These are phyloP conservation scores for Cystobasidium onofrii DNA, from an alignment of 768 basidiomycete species.

Conservation along the genomic window DNA sequence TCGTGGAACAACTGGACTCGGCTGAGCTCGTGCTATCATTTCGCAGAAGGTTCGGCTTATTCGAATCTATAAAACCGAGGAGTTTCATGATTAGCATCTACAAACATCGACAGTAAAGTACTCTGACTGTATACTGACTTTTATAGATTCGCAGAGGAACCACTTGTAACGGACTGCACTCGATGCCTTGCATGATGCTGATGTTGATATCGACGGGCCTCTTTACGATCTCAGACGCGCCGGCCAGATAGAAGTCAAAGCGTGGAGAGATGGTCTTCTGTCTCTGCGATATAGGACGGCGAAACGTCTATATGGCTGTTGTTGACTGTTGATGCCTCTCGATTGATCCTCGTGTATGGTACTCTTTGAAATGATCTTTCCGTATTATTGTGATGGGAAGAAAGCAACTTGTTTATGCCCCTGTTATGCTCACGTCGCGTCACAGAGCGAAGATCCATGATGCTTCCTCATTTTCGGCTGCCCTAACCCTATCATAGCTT, in stretches of 20 bases:
- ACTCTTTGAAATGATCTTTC: background rate
- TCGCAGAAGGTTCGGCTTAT: background rate
- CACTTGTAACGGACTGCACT: constrained; percentile 2
- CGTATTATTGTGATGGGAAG: background rate
- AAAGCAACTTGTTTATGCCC: background rate
- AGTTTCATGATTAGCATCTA: too few species aligned
- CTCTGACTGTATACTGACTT: background rate
- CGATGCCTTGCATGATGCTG: background rate
- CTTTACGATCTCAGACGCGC: background rate
- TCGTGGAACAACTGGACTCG: background rate
- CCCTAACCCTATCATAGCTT: background rate
- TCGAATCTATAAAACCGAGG: background rate
- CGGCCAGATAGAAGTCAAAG: background rate
- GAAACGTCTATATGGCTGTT: too few species aligned
- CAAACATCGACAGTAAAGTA: background rate
- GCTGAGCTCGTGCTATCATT: constrained; percentile 1
- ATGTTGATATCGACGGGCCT: background rate
- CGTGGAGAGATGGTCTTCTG: background rate
- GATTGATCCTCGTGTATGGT: background rate
- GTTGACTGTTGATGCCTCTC: background rate
- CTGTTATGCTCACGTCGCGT: background rate
- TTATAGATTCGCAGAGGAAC: constrained; percentile 5
- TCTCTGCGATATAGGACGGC: too few species aligned
- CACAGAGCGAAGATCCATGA: background rate
- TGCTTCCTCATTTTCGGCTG: background rate